Evolutionary conservation across 768 basidiomycete species (phyloP).

Genomic region (Leccinum boreale): DNA sequence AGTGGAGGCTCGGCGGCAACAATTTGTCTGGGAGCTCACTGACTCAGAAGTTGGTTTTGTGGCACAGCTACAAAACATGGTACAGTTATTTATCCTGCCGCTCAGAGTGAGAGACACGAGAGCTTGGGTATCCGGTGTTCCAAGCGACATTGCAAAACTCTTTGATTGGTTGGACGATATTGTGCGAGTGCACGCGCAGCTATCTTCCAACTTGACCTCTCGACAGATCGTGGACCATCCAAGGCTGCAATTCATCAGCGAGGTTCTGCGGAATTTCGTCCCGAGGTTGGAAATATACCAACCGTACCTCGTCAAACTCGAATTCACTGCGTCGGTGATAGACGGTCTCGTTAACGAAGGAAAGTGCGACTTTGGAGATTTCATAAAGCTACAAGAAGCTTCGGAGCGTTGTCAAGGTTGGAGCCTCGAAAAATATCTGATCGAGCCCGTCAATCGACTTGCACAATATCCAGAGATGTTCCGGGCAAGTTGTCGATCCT

Average conservation of each 20-base stretch:
- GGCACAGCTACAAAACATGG: constrained; percentile 57
- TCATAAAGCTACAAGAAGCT: constrained; percentile 65
- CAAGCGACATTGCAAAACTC: constrained; percentile 60
- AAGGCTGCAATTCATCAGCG: constrained; percentile 53
- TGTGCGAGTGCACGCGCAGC: constrained; percentile 65
- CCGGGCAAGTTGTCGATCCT: constrained; percentile 49
- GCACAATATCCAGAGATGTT: constrained; percentile 71
- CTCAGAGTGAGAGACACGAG: constrained; percentile 68
- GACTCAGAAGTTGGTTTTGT: constrained; percentile 71
- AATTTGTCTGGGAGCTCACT: constrained; percentile 64
- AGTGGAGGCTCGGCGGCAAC: constrained; percentile 59
- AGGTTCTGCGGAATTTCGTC: constrained; percentile 57
- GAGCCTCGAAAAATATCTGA: constrained; percentile 63
- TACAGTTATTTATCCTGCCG: constrained; percentile 74
- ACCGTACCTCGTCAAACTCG: constrained; percentile 76
- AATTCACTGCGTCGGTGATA: constrained; percentile 53
- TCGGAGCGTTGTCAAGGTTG: constrained; percentile 55
- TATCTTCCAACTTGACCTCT: constrained; percentile 48
- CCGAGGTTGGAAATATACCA: constrained; percentile 77
- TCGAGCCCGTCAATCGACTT: constrained; percentile 74
- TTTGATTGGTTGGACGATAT: constrained; percentile 92
- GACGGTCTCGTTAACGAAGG: constrained; percentile 45
- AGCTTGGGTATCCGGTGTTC: constrained; percentile 80
- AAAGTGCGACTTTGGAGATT: constrained; percentile 80
- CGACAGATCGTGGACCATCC: constrained; percentile 40